phyloP scores from a whole-genome alignment of 345 rosid genomes.

The Linum usitatissimum region DNA sequence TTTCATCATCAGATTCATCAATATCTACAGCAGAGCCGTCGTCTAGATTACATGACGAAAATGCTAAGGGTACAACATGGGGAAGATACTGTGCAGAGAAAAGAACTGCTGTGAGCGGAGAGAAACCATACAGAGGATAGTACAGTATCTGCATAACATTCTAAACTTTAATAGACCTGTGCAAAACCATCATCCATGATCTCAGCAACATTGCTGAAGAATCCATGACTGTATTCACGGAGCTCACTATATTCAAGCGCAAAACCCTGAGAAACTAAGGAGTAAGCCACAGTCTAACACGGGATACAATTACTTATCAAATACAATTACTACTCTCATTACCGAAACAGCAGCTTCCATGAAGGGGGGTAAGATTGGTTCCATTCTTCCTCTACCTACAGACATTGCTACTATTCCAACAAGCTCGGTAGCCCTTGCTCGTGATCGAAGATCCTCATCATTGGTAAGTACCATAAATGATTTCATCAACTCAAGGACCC shows the following conservation, averaged over 20 bases:
- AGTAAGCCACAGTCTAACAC: conserved; percentile 8
- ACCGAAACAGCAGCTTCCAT: conserved; percentile 95
- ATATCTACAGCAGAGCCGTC: conserved; percentile 95
- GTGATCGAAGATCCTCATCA: conserved; percentile 85
- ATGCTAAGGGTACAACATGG: conserved; percentile 77
- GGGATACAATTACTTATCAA: not conserved
- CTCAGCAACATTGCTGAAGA: conserved; percentile 95
- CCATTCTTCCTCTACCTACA: conserved; percentile 77
- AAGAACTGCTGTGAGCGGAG: conserved; percentile 1
- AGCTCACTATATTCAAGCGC: conserved; percentile 89
- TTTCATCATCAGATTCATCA: conserved; percentile 89
- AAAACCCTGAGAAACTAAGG: conserved; percentile 56
- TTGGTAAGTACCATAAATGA: conserved; percentile 81
- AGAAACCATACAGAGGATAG: conserved; percentile 5
- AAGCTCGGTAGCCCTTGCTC: conserved; percentile 98
- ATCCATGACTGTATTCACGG: conserved; percentile 96
- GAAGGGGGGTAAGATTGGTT: conserved; percentile 70
- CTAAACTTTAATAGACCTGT: conserved; percentile 41
- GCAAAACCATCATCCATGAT: conserved; percentile 77
- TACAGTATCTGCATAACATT: conserved; percentile 9
- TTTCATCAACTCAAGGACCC: conserved; percentile 82
- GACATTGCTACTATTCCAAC: conserved; percentile 99
- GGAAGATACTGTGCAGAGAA: conserved; percentile 68
- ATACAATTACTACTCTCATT: conserved; percentile 21
- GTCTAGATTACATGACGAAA: conserved; percentile 93